These are phyloP conservation scores for Gracilaria domingensis DNA, from an alignment of 23 red algal species.

Conservation along the genomic window DNA sequence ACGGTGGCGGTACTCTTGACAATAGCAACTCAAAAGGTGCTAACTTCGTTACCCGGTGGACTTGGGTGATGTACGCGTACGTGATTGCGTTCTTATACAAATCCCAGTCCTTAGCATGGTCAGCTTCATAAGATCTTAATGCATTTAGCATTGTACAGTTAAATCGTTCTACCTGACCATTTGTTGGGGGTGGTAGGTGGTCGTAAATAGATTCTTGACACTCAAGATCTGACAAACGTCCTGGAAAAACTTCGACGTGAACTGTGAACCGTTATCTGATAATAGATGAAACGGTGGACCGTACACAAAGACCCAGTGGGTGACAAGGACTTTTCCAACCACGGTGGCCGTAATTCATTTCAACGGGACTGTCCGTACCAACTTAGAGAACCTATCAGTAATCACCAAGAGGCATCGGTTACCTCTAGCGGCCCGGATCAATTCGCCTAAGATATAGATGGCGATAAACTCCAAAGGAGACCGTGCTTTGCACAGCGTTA, in stretches of 20 bases:
- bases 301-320: conserved; percentile 34
- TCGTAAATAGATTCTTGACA: background rate
- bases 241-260: conserved; percentile 53
- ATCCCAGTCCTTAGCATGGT: conserved; percentile 1
- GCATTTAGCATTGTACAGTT: background rate
- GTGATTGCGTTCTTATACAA: background rate
- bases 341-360: conserved; percentile 5
- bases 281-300: background rate
- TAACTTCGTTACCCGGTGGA: background rate
- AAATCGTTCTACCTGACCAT: conserved; percentile 42
- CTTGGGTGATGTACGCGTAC: conserved; percentile 16
- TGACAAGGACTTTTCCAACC: background rate
- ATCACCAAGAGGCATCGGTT: conserved; percentile 43
- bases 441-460: conserved; percentile 20
- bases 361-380: conserved; percentile 25
- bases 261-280: conserved; percentile 49
- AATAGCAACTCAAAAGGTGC: conserved; percentile 2
- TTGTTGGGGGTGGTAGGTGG: conserved; percentile 26
- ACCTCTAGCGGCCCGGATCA: background rate
- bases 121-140: background rate
- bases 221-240: conserved; percentile 13
- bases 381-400: conserved; percentile 28
- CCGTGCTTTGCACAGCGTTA: background rate
- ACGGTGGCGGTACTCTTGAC: background rate
- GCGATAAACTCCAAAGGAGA: conserved; percentile 39